Evolutionary conservation across 805 yeast species (phyloP), one percentile per base, ranked within the genome.

Genomic region (Soucietia sequanensis): DNA sequence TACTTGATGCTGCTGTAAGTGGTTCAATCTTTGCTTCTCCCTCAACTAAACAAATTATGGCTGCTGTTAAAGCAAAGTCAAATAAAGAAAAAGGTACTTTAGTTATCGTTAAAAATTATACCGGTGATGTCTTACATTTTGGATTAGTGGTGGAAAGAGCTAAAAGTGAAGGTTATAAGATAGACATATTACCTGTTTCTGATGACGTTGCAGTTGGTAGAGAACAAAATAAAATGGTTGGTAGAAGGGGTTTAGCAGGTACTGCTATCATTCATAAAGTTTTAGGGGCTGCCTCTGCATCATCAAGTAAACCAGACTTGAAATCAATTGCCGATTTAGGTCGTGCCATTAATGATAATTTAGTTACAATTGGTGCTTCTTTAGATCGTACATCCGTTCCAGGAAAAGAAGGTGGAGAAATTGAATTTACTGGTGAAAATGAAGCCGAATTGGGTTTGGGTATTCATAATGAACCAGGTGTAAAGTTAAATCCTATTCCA

Each of bases 121-220:
- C 97, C 4, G 98, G 98, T 21, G 98, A 90, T 62, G 81, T 91
- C 12, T 65, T 90, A 35, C 96, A 90, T 61, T 90, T 91, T 61
- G 96, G 96, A 1, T 68, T 91, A 35, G 95, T 95, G 3, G 89
- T 84, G 2, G 97, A 90, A 58, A 72, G 95, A 47, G 91, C 95
- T 19, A 82, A 81, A 54, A 81, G 84, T 13, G 75, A 77, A 30
- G 96, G 95, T 6, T 72, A 75, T 43, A 68, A 76, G 25, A 81
- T 83, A 21, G 89, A 84, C 43, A 71, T 87, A 41, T 79, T 85
- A 27, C 75, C 83, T 35, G 90, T 90, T 19, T 84, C 88, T 29
- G 98, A 90, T 55, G 98, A 90, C 58, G 96, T 89, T 18, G 88
- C 96, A 6, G 96, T 91, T 29, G 96, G 96, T n/a, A 72, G 83